phyloP scores from a whole-genome alignment of 1,284 basidiomycete species.

The Coniophora puteana region DNA sequence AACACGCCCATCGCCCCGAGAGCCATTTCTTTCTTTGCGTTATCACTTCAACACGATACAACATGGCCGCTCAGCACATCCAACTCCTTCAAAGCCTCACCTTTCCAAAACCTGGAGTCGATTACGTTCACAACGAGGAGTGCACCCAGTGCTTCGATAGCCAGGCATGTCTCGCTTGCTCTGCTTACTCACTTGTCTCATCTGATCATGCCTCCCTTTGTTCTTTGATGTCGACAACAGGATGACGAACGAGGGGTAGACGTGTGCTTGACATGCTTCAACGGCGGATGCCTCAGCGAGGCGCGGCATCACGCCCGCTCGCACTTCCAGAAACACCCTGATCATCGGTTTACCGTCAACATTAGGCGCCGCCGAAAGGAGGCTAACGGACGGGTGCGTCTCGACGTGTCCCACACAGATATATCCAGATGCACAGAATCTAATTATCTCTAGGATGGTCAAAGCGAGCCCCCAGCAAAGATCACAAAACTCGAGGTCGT shows the following conservation, averaged over 20 bases:
- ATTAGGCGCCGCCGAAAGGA: constrained; percentile 73
- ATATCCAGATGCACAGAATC: constrained; percentile 2
- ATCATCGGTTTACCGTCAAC: constrained; percentile 80
- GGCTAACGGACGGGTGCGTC: constrained; percentile 61
- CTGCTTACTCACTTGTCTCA: constrained; percentile 9
- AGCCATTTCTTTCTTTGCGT: no score
- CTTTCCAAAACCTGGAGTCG: constrained; percentile 39
- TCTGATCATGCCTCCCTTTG: constrained; percentile 8
- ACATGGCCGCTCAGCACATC: no score
- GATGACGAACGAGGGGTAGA: constrained; percentile 78
- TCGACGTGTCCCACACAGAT: neutral
- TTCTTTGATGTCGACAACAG: constrained; percentile 38
- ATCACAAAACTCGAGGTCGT: constrained; percentile 88
- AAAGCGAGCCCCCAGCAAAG: constrained; percentile 81
- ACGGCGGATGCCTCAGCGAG: constrained; percentile 76
- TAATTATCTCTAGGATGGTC: constrained; percentile 37
- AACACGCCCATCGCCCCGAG: no score
- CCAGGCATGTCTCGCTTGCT: constrained; percentile 74
- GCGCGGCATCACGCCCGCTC: constrained; percentile 68
- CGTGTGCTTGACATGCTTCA: constrained; percentile 92
- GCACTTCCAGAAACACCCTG: constrained; percentile 69
- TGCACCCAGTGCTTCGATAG: constrained; percentile 97
- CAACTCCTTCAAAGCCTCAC: no score
- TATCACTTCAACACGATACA: no score
- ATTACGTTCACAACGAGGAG: constrained; percentile 79